Base-by-base conservation (phyloP, 2,329 filamentous ascomycete genomes). In the Aspergillus sojae region DNA sequence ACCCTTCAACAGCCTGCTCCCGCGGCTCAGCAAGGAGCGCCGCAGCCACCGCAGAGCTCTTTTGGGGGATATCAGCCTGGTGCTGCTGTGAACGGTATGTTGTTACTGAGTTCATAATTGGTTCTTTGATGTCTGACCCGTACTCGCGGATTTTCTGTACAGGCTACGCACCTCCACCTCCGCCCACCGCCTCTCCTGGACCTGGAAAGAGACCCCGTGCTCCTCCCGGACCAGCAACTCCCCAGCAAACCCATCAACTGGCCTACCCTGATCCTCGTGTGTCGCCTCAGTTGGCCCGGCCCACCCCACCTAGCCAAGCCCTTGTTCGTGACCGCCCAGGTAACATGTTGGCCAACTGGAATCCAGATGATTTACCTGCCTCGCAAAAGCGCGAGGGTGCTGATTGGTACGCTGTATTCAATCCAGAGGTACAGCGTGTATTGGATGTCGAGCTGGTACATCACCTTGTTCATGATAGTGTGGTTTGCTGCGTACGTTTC, bases 361-460 rank as follows among this genome's bases (percentile, higher is more conserved):
- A 97, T 70, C 88, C 91, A 7, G 93, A 97, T 65, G 88, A 92
- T 65, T 85, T 98, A 46, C 93, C 94, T 34, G 87, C 91, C 1
- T 89, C 93, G 71, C 88, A 93, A 67, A 98, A 98, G 85, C 94
- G 94, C 76, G 91, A 93, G 62, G 91, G 92, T 34, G 83, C 87
- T 52, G 95, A 98, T 77, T 99, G 95, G 95, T 96, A 96, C 76
- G 94, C 92, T 52, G 92, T 98, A 68, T 99, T 97, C 85, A 97
- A 99, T 80, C 93, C 94, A 52, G 88, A 90, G 62, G 91, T 97
- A 43, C 92, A 92, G 66, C 92, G 95, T 63, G 88, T 93, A 58
- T 84, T 99, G 58, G 95, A 99, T 75, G 93, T 99, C 60, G 93
- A 97, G 68, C 85, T 99, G 45, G 90, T 97, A 55, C 95, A 98